A percentile compares a stretch with the other conserved stretches of the same genome.
Conservation (phyloP, 176 grass and related monocot genomes). For the Alopecurus myosuroides region DNA sequence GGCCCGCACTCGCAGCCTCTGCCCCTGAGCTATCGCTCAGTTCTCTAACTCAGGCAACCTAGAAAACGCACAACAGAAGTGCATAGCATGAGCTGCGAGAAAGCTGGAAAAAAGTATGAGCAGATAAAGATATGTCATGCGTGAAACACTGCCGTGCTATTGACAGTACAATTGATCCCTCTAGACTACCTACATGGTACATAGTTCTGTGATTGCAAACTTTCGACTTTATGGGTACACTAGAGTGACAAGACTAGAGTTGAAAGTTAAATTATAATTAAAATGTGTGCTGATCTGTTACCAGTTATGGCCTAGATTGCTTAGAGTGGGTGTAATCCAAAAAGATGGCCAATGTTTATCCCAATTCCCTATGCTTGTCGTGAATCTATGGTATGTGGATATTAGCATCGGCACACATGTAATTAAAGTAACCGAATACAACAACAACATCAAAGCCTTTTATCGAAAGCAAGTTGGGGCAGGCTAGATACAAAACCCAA, state of each 20-base stretch:
- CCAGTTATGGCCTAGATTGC: background rate
- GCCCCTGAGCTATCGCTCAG: no score
- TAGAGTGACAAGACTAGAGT: background rate
- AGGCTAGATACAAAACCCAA: no score
- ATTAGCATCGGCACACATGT: background rate
- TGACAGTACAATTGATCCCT: background rate
- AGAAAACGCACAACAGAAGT: background rate
- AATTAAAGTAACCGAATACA: background rate
- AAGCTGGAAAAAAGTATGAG: background rate
- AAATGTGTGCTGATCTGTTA: background rate
- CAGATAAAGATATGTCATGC: background rate
- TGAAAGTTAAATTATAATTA: background rate
- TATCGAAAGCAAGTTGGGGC: no score
- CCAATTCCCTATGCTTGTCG: background rate
- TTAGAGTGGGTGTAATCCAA: background rate
- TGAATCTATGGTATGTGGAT: background rate
- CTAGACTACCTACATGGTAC: background rate
- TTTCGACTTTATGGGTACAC: background rate
- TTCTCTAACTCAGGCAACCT: background rate
- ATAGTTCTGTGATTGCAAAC: background rate
- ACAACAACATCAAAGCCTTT: no score
- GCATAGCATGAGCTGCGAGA: background rate
- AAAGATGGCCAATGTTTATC: background rate
- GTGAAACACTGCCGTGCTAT: background rate
- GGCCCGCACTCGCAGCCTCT: no score